These are phyloP conservation scores for Phytophthora podocarpi DNA, from an alignment of 352 stramenopile genomes.

Conservation along the genomic window DNA sequence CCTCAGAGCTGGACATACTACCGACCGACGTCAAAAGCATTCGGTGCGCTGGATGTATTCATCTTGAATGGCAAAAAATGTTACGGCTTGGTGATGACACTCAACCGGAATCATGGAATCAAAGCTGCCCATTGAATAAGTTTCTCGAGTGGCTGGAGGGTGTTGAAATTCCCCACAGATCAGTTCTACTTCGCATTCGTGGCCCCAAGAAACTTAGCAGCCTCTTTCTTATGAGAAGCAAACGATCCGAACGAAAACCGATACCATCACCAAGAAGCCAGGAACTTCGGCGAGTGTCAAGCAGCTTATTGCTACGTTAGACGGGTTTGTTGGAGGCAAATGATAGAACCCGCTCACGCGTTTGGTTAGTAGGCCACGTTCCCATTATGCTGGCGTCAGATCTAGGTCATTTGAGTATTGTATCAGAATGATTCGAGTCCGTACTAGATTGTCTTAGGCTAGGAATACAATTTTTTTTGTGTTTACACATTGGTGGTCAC, in stretches of 20 bases:
- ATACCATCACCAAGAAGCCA: background rate
- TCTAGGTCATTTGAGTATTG: too few species aligned
- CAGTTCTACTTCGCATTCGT: slow-evolving; percentile 15
- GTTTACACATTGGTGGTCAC: too few species aligned
- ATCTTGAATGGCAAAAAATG: too few species aligned
- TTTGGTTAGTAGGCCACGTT: too few species aligned
- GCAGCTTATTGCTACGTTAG: background rate
- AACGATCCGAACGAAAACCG: background rate
- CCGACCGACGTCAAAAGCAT: slow-evolving; percentile 4
- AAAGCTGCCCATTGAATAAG: slow-evolving; percentile 4
- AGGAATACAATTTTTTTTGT: too few species aligned
- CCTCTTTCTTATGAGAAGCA: background rate
- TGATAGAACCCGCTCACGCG: too few species aligned
- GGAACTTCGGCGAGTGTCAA: background rate
- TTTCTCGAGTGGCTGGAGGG: slow-evolving; percentile 13
- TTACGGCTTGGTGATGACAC: slow-evolving; percentile 6
- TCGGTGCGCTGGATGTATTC: slow-evolving; percentile 15
- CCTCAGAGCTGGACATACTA: background rate
- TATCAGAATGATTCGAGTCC: too few species aligned
- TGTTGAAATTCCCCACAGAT: too few species aligned
- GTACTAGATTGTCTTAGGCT: too few species aligned
- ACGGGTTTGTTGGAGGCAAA: background rate
- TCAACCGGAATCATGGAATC: slow-evolving; percentile 8
- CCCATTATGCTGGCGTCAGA: too few species aligned
- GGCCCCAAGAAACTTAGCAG: slow-evolving; percentile 9